Conservation (phyloP, 2,329 filamentous ascomycete genomes). For the Xylaria multiplex region DNA sequence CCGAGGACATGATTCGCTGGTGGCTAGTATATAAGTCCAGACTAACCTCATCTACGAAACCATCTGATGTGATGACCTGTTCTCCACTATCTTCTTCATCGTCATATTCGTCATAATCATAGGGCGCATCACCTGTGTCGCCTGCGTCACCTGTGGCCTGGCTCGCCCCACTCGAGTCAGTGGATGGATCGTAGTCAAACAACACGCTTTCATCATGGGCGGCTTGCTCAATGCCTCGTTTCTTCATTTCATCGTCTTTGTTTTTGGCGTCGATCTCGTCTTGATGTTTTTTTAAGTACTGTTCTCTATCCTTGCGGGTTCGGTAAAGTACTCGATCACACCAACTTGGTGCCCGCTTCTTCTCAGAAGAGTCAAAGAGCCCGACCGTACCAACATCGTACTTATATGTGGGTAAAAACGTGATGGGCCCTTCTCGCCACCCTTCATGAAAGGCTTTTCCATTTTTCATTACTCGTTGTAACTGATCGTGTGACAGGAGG, state of each 20-base stretch:
- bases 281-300: slow-evolving; percentile 69
- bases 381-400: slow-evolving; percentile 95
- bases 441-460: slow-evolving; percentile 89
- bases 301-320: slow-evolving; percentile 74
- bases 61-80: slow-evolving; percentile 66
- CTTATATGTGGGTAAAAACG: slow-evolving; percentile 95
- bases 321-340: slow-evolving; percentile 93
- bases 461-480: slow-evolving; percentile 76
- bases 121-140: slow-evolving; percentile 52
- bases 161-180: slow-evolving; percentile 67
- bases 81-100: slow-evolving; percentile 59
- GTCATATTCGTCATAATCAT: slow-evolving; percentile 70
- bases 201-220: slow-evolving; percentile 83
- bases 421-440: slow-evolving; percentile 88
- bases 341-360: slow-evolving; percentile 92
- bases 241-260: slow-evolving; percentile 86
- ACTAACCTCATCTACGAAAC: slow-evolving; percentile 63
- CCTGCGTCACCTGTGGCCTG: slow-evolving; percentile 47
- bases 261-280: slow-evolving; percentile 73
- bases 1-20: slow-evolving; percentile 88
- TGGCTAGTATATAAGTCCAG: slow-evolving; percentile 83
- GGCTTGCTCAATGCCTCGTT: slow-evolving; percentile 77
- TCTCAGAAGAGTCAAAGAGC: slow-evolving; percentile 94
- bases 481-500: slow-evolving; percentile 88
- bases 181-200: slow-evolving; percentile 89